Conservation (phyloP, 1,139 yeast genomes). For the Blastobotrys illinoisensis region DNA sequence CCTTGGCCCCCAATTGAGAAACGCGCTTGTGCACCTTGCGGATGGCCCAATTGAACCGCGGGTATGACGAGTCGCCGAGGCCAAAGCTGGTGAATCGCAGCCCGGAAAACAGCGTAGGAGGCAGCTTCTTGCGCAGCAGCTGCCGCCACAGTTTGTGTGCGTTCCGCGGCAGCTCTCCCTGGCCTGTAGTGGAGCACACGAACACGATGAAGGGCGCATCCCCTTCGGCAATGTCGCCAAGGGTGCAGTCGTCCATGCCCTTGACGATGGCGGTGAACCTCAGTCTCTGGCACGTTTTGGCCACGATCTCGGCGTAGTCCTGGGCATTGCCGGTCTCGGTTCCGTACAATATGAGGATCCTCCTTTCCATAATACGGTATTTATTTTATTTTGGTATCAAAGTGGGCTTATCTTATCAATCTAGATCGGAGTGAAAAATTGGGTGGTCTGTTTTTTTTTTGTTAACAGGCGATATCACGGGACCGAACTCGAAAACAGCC, state of each 20-base stretch:
- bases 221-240: conserved; percentile 23
- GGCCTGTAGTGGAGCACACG: conserved; percentile 89
- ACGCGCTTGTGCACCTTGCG: conserved; percentile 75
- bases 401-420: not conserved
- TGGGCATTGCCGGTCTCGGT: conserved; percentile 92
- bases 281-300: conserved; percentile 50
- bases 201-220: conserved; percentile 42
- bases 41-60: conserved; percentile 77
- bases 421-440: not conserved
- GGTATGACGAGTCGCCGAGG: conserved; percentile 90
- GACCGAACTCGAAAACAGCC: too few relatives aligned
- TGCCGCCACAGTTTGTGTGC: conserved; percentile 68
- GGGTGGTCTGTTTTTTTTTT: not conserved
- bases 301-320: conserved; percentile 70
- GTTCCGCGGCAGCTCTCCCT: conserved; percentile 87
- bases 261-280: conserved; percentile 42
- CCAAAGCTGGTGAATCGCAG: conserved; percentile 72
- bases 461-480: not conserved
- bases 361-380: not conserved
- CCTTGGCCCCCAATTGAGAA: conserved; percentile 73
- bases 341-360: conserved; percentile 67
- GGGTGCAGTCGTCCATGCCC: conserved; percentile 59
- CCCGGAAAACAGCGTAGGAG: conserved; percentile 51
- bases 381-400: not conserved
- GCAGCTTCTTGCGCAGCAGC: conserved; percentile 62